Evolutionary conservation across 768 basidiomycete species (phyloP), one percentile per base, ranked within the genome.

Genomic region (Cystobasidium ongulense): DNA sequence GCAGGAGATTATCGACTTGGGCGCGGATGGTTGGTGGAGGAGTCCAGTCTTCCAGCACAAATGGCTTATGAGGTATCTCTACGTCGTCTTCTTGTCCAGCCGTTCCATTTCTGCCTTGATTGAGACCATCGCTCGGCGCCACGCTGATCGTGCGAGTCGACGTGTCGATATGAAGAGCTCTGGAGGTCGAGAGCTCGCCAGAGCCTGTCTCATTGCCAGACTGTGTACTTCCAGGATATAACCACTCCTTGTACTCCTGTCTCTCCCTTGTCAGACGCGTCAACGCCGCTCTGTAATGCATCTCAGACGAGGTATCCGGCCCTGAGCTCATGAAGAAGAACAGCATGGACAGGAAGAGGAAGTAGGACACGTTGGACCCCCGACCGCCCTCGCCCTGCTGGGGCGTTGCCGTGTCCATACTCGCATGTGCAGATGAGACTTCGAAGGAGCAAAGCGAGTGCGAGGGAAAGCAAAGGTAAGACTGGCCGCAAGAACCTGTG

Each of bases 281-380:
- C 23, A 71, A 35, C 21, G 68, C 68, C 7, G 33, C 29, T 10
- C 68, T 46, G 53, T 57, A 59, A n/a, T 21, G 27, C 31, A 35
- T n/a, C 27, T 71, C 68, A 1, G 52, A 52, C 23, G 33, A 3
- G 33, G 52, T 59, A 29, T 71, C 68, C 15, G 68, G 68, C n/a
- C 41, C 41, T 31, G 31, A 29, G 25, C 23, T 35, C 68, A 71
- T 71, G 52, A 71, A 59, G 54, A 71, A 71, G 68, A 71, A 71
- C 31, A 71, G 27, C 52, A 71, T 54, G 33, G 52, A 57, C 23
- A 71, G 52, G 54, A 71, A 71, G 68, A 71, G 68, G 43, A 71
- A 71, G 68, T 71, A 71, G 2, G 68, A 71, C 10, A 71, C 7
- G 25, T 71, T 54, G 8, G 57, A 59, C 33, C 57, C 57, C 57